Evolutionary conservation across 345 rosid genomes (phyloP).

Genomic region (Pseudoturritis turrita): DNA sequence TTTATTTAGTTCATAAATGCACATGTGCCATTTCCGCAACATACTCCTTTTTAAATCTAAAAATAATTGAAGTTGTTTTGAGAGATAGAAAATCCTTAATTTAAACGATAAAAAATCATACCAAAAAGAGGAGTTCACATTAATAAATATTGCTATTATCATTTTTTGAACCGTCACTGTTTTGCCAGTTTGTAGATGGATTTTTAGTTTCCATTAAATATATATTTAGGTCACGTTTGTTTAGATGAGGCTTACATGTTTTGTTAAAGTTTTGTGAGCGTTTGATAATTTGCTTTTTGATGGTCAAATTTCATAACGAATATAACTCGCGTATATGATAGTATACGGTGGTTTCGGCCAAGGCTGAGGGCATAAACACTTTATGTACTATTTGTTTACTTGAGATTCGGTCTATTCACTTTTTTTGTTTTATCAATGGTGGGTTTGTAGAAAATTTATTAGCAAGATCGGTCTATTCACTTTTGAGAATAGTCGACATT

Average conservation of each 20-base stretch:
- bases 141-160: neutral
- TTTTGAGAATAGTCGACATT: too few species aligned
- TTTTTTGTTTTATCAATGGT: too few species aligned
- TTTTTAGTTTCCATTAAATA: neutral
- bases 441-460: too few species aligned
- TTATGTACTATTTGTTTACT: too few species aligned
- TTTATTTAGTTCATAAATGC: constrained; percentile 21
- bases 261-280: neutral
- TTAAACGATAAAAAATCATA: neutral
- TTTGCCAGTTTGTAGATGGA: constrained; percentile 1
- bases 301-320: neutral
- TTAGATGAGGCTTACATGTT: neutral
- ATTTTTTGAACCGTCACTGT: neutral
- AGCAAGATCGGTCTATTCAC: too few species aligned
- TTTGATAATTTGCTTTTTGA: neutral
- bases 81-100: neutral
- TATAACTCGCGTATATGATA: neutral
- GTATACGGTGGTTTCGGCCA: too few species aligned
- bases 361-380: neutral
- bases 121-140: neutral
- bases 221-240: neutral
- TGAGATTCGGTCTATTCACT: too few species aligned
- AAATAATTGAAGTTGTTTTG: neutral
- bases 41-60: neutral
- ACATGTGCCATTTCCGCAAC: constrained; percentile 25